Base-by-base conservation (phyloP, 306 rosid species). In the Casuarina equisetifolia region DNA sequence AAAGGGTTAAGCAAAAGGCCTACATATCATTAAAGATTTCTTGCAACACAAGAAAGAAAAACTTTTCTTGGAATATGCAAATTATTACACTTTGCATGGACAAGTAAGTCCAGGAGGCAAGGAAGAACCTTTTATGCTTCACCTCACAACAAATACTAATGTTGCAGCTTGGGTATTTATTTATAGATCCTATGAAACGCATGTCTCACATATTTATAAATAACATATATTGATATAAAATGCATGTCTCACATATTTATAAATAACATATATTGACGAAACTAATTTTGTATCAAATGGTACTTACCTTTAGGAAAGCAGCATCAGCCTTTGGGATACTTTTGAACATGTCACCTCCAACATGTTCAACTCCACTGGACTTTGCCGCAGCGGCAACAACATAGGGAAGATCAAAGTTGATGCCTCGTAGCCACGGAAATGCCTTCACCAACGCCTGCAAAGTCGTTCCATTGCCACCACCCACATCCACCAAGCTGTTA, bases 341-440 rank as follows among this genome's bases (percentile, higher is more conserved):
- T 0, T 19, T 20, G 69, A 94, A 94, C 94, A 94, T 89, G 82
- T 89, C 86, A 8, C 97, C 98, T 0, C 85, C 80, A 0, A 90
- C 90, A 57, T 87, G 80, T 59, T 89, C 62, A 12, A 91, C 76
- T 12, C 78, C 76, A 0, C 81, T 61, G 17, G 1, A 74, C 4
- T 79, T 4, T 1, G 70, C 61, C 0, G 85, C 90, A 45, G 6
- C 76, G 15, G 79, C 68, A 17, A 88, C 86, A 19, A 94, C 96
- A 39, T 92, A 93, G 1, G 90, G 89, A 74, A 88, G 90, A 78
- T 94, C 97, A 19, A 89, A 92, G 71, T 94, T 94, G 74, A 90
- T 85, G 76, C 85, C 84, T 19, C 4, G 59, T 16, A 92, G 83
- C 84, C 80, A 70, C 17, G 94, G 90, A 12, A 63, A 85, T 5